These are phyloP conservation scores for Syzygium jambos DNA, from an alignment of 345 rosid species.

Conservation along the genomic window DNA sequence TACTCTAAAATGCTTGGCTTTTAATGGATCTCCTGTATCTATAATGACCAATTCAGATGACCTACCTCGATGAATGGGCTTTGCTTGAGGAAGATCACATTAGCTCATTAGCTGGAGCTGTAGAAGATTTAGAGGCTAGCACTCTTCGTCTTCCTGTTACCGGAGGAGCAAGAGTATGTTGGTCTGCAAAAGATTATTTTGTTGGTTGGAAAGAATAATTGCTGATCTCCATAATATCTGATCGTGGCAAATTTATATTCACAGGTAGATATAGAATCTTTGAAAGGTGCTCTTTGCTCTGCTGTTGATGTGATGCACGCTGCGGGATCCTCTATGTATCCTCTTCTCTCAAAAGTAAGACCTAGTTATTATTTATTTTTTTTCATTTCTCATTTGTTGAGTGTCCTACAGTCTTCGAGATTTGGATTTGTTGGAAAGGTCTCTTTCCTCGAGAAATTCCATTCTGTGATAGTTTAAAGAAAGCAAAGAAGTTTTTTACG, in stretches of 20 bases:
- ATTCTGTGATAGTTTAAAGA: neutral
- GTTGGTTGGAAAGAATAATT: neutral
- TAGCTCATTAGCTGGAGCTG: constrained; percentile 65
- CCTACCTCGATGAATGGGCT: constrained; percentile 76
- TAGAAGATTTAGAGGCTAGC: constrained; percentile 83
- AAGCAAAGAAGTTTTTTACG: neutral
- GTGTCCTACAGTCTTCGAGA: neutral
- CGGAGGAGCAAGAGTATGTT: constrained; percentile 75
- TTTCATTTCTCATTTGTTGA: neutral
- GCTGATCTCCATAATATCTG: constrained; percentile 1
- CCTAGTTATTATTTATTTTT: neutral
- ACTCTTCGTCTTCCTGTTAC: constrained; percentile 89
- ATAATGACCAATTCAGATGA: constrained; percentile 44
- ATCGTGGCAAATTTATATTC: constrained; percentile 5
- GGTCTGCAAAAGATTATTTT: neutral
- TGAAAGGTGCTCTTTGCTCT: constrained; percentile 75
- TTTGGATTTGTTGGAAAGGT: neutral
- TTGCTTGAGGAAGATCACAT: constrained; percentile 71
- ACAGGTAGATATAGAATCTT: constrained; percentile 74
- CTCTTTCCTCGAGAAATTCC: neutral
- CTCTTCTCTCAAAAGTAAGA: constrained; percentile 66
- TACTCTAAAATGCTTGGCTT: neutral
- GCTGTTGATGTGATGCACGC: constrained; percentile 92
- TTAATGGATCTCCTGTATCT: neutral
- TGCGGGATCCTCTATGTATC: constrained; percentile 69